Conservation (phyloP, 148 eudicot genomes). For the Rhododendron molle region DNA sequence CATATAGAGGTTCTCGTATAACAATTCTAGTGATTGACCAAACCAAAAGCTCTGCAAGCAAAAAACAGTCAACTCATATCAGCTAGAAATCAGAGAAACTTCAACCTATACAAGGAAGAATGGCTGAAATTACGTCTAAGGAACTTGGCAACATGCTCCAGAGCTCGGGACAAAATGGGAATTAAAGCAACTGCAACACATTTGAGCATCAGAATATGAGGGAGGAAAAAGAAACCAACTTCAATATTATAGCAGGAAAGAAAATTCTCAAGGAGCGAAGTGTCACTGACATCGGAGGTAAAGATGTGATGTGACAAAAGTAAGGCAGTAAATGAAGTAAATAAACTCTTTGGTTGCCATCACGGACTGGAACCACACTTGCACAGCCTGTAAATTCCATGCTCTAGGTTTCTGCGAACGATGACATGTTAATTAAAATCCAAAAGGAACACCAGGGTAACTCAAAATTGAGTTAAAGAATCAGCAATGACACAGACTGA, state of each 20-base stretch:
- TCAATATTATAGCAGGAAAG: not conserved
- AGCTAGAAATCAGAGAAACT: not conserved
- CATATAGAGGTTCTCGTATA: not conserved
- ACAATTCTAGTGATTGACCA: not conserved
- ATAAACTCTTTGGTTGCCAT: slow-evolving; percentile 84
- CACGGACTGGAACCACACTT: slow-evolving; percentile 85
- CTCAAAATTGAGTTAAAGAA: not conserved
- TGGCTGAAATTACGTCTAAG: slow-evolving; percentile 81
- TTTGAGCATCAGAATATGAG: slow-evolving; percentile 7
- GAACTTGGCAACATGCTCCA: slow-evolving; percentile 88
- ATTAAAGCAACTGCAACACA: slow-evolving; percentile 76
- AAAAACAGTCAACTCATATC: not conserved
- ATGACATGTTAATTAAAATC: not conserved
- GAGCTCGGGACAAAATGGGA: slow-evolving; percentile 65
- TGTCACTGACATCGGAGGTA: slow-evolving; percentile 73
- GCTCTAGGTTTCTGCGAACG: slow-evolving; percentile 80
- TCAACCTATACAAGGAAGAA: slow-evolving; percentile 77
- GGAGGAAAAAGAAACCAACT: slow-evolving; percentile 6
- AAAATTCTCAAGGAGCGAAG: not conserved
- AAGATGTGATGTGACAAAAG: slow-evolving; percentile 72
- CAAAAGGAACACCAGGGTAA: not conserved
- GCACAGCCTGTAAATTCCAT: slow-evolving; percentile 85
- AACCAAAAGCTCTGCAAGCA: not conserved
- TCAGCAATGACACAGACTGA: slow-evolving; percentile 6
- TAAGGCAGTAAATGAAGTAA: slow-evolving; percentile 73